phyloP scores from a whole-genome alignment of 352 stramenopile species.

The Globisporangium okanoganense region DNA sequence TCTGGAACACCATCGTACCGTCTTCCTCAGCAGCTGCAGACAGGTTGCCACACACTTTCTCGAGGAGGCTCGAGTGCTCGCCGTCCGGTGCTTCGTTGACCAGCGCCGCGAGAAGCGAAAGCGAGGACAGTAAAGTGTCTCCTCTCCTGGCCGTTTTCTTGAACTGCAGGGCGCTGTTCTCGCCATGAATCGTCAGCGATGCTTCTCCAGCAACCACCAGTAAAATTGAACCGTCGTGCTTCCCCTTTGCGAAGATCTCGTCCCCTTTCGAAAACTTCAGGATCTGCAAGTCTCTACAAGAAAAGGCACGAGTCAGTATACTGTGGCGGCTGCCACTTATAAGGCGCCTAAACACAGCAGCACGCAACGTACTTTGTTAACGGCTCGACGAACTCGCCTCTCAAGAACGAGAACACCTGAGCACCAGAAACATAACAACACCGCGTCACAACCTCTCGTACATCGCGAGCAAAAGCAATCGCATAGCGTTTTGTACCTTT shows the following conservation, averaged over 20 bases:
- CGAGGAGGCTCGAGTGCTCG: constrained; percentile 19
- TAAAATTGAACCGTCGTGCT: constrained; percentile 76
- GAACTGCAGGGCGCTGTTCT: constrained; percentile 34
- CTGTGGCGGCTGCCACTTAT: background rate
- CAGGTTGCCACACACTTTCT: constrained; percentile 55
- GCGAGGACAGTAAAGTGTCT: constrained; percentile 70
- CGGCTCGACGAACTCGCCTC: constrained; percentile 57
- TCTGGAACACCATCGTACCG: constrained; percentile 59
- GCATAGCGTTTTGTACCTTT: constrained; percentile 27
- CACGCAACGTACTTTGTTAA: constrained; percentile 32
- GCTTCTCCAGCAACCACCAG: constrained; percentile 59
- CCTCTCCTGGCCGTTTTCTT: constrained; percentile 45
- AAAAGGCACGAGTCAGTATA: constrained; percentile 1
- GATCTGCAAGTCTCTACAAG: constrained; percentile 53
- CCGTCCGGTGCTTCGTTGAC: constrained; percentile 35
- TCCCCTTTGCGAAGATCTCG: constrained; percentile 48
- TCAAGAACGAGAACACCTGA: constrained; percentile 70
- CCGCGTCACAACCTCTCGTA: background rate
- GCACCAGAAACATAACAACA: background rate
- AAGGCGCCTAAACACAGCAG: background rate
- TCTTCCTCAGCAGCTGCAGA: constrained; percentile 48
- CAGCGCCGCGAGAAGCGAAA: constrained; percentile 58
- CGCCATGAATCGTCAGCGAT: constrained; percentile 53
- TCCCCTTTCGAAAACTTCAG: constrained; percentile 41
- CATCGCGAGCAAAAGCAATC: background rate